Evolutionary conservation across 805 yeast genomes (phyloP).

Genomic region (Hanseniaspora vineae): DNA sequence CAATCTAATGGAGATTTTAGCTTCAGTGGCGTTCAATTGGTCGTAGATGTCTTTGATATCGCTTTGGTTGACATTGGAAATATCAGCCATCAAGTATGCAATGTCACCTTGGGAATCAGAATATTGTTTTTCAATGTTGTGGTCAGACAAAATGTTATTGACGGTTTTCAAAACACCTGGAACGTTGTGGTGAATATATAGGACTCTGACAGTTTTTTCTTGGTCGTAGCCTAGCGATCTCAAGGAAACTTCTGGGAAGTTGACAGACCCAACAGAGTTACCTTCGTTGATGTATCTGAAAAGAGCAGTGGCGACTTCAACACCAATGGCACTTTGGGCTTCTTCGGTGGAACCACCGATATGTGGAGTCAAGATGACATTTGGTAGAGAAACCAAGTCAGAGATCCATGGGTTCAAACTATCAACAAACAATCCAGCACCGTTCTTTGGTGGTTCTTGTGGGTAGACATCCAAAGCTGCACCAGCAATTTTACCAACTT

Average conservation of each 20-base stretch:
- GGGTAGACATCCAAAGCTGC: constrained; percentile 96
- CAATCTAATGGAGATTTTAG: constrained; percentile 82
- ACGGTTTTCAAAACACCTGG: constrained; percentile 98
- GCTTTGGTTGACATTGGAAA: constrained; percentile 65
- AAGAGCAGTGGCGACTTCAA: constrained; percentile 81
- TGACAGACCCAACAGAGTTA: constrained; percentile 85
- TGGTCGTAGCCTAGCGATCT: constrained; percentile 82
- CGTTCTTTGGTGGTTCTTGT: constrained; percentile 93
- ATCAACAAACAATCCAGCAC: constrained; percentile 63
- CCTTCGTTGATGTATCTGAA: constrained; percentile 94
- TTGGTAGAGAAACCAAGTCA: constrained; percentile 70
- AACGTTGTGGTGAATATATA: constrained; percentile 93
- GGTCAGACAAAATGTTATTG: constrained; percentile 84
- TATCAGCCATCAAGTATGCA: constrained; percentile 97
- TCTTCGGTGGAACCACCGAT: constrained; percentile 99
- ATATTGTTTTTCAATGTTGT: constrained; percentile 95
- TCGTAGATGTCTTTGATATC: constrained; percentile 79
- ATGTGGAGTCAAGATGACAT: constrained; percentile 89
- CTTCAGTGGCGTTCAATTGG: constrained; percentile 78
- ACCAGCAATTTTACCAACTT: constrained; percentile 90
- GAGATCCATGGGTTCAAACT: constrained; percentile 71
- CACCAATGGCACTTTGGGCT: constrained; percentile 95
- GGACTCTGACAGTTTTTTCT: constrained; percentile 78
- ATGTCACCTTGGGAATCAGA: constrained; percentile 94
- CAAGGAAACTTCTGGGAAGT: constrained; percentile 95